Conservation (phyloP, 1,284 basidiomycete genomes). For the Ustilago tritici region DNA sequence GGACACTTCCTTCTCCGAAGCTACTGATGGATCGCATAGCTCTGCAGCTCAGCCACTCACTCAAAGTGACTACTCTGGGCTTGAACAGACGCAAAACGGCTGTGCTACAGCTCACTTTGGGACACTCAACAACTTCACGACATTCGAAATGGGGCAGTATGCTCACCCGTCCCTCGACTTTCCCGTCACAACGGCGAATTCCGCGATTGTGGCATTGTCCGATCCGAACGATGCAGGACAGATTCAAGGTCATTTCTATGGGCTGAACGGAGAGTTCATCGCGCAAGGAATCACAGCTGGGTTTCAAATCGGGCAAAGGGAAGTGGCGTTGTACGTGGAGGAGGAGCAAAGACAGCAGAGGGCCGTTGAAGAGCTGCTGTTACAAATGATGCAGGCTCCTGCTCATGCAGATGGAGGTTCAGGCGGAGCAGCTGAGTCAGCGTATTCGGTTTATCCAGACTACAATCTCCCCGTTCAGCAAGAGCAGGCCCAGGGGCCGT, state of each 20-base stretch:
- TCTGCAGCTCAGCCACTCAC: neutral
- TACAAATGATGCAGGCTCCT: neutral
- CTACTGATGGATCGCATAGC: neutral
- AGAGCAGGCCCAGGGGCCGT: neutral
- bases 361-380: constrained; percentile 23
- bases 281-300: constrained; percentile 6
- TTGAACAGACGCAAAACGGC: neutral
- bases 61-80: neutral
- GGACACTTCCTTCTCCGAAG: constrained; percentile 1
- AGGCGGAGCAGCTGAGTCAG: neutral
- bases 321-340: neutral
- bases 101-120: neutral
- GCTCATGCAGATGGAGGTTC: neutral
- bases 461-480: neutral
- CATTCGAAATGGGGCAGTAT: neutral
- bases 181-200: constrained; percentile 9
- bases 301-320: neutral
- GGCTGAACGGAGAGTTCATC: constrained; percentile 24
- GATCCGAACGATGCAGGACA: constrained; percentile 17
- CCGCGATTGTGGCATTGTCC: constrained; percentile 24
- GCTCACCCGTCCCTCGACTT: neutral
- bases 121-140: neutral
- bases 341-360: constrained; percentile 25
- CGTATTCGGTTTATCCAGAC: neutral
- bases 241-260: constrained; percentile 24